Evolutionary conservation across 2,329 filamentous ascomycete species (phyloP).

Genomic region (Pseudocercospora musae): DNA sequence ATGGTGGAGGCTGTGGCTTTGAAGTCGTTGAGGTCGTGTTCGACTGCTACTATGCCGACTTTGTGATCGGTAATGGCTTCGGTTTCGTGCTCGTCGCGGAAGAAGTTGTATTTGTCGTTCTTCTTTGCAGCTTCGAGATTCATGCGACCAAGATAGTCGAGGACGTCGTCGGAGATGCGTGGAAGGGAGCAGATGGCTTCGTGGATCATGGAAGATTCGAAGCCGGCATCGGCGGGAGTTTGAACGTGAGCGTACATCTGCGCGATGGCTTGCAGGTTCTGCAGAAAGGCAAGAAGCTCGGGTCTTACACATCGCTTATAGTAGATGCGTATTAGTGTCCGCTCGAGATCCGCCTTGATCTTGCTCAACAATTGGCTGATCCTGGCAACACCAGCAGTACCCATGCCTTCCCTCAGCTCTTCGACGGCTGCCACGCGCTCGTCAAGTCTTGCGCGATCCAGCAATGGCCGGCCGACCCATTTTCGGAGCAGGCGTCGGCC

Average conservation of each 20-base stretch:
- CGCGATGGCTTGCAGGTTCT: conserved; percentile 78
- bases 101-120: conserved; percentile 93
- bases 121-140: conserved; percentile 76
- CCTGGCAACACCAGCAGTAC: conserved; percentile 66
- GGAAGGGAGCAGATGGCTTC: conserved; percentile 74
- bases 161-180: conserved; percentile 68
- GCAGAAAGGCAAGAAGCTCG: conserved; percentile 79
- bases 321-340: conserved; percentile 90
- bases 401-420: conserved; percentile 70
- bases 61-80: conserved; percentile 88
- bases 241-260: conserved; percentile 70
- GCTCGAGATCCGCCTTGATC: conserved; percentile 80
- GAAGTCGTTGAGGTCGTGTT: conserved; percentile 81
- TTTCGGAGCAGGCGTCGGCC: conserved; percentile 84
- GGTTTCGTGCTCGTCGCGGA: conserved; percentile 80
- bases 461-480: conserved; percentile 88
- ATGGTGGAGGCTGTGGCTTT: conserved; percentile 66
- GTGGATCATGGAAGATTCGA: conserved; percentile 66
- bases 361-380: conserved; percentile 68
- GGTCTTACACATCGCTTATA: conserved; percentile 92
- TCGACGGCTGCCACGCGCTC: conserved; percentile 80
- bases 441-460: conserved; percentile 71
- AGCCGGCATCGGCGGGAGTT: conserved; percentile 64
- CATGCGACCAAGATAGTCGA: conserved; percentile 76
- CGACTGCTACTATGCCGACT: conserved; percentile 86